A percentile compares a stretch with the other conserved stretches of the same genome.
These are phyloP conservation scores for Sphaerulina musiva DNA, from an alignment of 2,329 filamentous ascomycete genomes.

Conservation along the genomic window DNA sequence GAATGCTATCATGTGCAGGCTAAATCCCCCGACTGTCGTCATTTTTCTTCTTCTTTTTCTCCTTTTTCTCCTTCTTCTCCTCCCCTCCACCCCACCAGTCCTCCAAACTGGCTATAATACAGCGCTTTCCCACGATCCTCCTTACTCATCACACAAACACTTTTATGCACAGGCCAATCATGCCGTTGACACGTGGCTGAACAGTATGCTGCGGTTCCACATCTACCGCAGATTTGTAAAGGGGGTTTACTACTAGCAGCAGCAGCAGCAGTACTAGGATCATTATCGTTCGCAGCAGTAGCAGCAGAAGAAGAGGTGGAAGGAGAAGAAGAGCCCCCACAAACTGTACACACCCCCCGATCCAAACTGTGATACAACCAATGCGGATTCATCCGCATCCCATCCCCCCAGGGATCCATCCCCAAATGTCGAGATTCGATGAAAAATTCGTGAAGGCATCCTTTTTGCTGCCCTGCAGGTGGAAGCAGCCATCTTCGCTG, in stretches of 20 bases:
- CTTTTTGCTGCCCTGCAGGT: conserved; percentile 12
- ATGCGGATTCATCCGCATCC: conserved; percentile 20
- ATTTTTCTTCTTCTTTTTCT: too few species aligned
- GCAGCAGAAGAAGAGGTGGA: too few species aligned
- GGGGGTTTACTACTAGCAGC: not conserved
- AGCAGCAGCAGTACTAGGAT: not conserved
- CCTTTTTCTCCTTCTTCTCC: not conserved
- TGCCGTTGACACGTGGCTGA: conserved; percentile 15
- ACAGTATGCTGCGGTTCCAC: conserved; percentile 24
- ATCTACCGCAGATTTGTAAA: conserved; percentile 18
- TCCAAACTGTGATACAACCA: conserved; percentile 20
- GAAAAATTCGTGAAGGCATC: conserved; percentile 17
- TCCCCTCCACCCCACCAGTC: conserved; percentile 13
- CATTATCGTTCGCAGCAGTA: not conserved
- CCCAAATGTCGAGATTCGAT: conserved; percentile 17
- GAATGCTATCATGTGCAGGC: too few species aligned
- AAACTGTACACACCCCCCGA: conserved; percentile 15
- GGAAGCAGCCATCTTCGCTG: conserved; percentile 12
- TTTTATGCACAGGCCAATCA: conserved; percentile 24
- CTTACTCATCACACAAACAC: conserved; percentile 17
- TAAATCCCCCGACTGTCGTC: too few species aligned
- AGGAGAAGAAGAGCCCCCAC: not conserved
- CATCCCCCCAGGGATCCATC: conserved; percentile 20
- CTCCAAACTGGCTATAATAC: conserved; percentile 15
- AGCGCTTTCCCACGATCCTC: conserved; percentile 22